These are phyloP conservation scores for Lipomyces orientalis DNA, from an alignment of 805 yeast genomes.

Conservation along the genomic window DNA sequence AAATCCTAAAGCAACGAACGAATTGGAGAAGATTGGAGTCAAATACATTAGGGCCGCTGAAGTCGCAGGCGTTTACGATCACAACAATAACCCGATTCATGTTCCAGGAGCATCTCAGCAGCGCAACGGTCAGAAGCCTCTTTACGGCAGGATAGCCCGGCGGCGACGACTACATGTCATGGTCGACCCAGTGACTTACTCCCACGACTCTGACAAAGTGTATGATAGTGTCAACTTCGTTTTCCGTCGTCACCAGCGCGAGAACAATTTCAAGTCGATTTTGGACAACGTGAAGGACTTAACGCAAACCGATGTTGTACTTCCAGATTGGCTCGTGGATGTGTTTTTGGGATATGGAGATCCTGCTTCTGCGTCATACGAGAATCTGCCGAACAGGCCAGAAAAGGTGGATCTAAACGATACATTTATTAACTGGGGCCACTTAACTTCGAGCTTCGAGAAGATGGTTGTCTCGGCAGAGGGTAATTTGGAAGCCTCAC, in stretches of 20 bases:
- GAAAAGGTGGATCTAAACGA: conserved; percentile 39
- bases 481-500: conserved; percentile 22
- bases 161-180: conserved; percentile 38
- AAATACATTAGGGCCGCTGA: conserved; percentile 39
- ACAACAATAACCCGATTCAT: conserved; percentile 26
- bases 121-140: conserved; percentile 26
- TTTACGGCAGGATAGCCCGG: conserved; percentile 21
- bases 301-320: conserved; percentile 10
- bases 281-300: conserved; percentile 31
- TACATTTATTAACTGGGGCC: conserved; percentile 40
- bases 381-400: conserved; percentile 18
- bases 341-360: conserved; percentile 46
- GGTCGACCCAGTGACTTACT: conserved; percentile 37
- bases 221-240: conserved; percentile 40
- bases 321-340: conserved; percentile 49
- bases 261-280: conserved; percentile 39
- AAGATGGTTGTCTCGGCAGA: conserved; percentile 25
- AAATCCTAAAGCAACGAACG: conserved; percentile 15
- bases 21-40: conserved; percentile 38
- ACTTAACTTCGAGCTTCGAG: conserved; percentile 37
- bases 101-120: background rate
- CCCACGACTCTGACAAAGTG: conserved; percentile 20
- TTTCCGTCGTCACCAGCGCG: conserved; percentile 40
- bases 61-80: conserved; percentile 41
- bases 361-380: conserved; percentile 34